Base-by-base conservation (phyloP, 805 yeast genomes). In the Schizosaccharomyces octosporus region DNA sequence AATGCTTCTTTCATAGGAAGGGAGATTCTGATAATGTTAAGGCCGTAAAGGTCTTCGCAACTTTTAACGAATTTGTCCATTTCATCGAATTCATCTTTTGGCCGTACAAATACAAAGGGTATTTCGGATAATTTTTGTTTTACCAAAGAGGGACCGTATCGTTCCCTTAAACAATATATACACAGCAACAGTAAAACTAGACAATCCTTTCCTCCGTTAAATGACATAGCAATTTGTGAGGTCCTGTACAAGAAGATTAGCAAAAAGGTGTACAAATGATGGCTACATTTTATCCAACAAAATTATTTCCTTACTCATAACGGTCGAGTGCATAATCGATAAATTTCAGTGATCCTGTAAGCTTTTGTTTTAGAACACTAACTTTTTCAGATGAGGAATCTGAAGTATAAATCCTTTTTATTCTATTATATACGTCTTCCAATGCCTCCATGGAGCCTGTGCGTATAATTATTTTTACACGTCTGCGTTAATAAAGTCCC, bases 171-270 rank as follows among this genome's bases (percentile, higher is more conserved):
- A 79, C 80, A 1, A 24, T 93, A 83, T 61, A 89, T 72, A 61
- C 86, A 80, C 4, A 93, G 68, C 17, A 87, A 74, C 62, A 93
- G 76, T 84, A 90, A 81, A 41, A 89, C 97, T 59, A 89, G 79
- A 67, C 97, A 93, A 72, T 93, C 98, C 69, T 93, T 93, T 1
- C 98, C 98, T 11, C 98, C 98, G 69, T 93, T 93, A 71, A 84
- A 93, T 1, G 95, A 85, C 15, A 93, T 75, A 0, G 97, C 84
- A 3, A 85, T 72, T 63, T 84, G 82, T 13, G 76, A 73, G 15
- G 73, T 61, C 1, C 64, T 62, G 62, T 67, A 69, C 29, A 62
- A 24, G 1, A 62, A 1, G 17, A 36, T 57, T 57, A 57, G 60
- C 32, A 31, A 5, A 27, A 57, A 57, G 11, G 9, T 6, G 15